Evolutionary conservation across 495 filamentous ascomycete species (phyloP).

Genomic region (Aspergillus affinis): DNA sequence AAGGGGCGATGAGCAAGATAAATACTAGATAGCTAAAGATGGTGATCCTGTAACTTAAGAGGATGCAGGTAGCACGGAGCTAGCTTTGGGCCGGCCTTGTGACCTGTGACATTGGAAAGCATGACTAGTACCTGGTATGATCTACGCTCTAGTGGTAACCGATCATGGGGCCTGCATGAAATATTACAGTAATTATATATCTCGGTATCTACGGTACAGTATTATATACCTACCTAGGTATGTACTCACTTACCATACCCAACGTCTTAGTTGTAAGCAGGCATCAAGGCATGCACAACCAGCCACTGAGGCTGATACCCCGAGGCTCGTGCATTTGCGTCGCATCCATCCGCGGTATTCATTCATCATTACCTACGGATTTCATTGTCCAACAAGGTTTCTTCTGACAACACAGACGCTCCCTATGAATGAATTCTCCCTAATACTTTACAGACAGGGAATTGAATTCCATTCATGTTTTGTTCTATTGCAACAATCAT

Average conservation of each 20-base stretch:
- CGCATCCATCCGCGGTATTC: constrained; percentile 29
- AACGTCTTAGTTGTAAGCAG: constrained; percentile 18
- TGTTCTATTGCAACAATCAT: background rate
- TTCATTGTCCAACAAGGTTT: background rate
- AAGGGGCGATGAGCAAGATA: background rate
- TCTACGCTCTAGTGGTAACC: too few species aligned
- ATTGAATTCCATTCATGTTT: background rate
- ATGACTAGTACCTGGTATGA: too few species aligned
- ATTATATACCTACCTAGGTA: too few species aligned
- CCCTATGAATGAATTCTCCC: background rate
- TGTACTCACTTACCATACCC: too few species aligned
- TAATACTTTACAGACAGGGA: background rate
- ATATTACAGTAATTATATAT: background rate
- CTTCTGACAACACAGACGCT: background rate
- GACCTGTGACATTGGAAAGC: background rate
- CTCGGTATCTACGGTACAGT: background rate
- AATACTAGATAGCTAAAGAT: background rate
- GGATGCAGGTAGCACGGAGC: background rate
- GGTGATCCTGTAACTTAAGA: background rate
- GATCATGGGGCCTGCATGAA: too few species aligned
- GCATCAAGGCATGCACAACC: constrained; percentile 25
- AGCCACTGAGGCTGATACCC: constrained; percentile 20
- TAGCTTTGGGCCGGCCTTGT: background rate
- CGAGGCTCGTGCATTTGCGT: constrained; percentile 22
- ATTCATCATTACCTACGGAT: constrained; percentile 4